Evolutionary conservation across 495 filamentous ascomycete species (phyloP), one percentile per base, ranked within the genome.

Genomic region (Hypomontagnella submonticulosa): DNA sequence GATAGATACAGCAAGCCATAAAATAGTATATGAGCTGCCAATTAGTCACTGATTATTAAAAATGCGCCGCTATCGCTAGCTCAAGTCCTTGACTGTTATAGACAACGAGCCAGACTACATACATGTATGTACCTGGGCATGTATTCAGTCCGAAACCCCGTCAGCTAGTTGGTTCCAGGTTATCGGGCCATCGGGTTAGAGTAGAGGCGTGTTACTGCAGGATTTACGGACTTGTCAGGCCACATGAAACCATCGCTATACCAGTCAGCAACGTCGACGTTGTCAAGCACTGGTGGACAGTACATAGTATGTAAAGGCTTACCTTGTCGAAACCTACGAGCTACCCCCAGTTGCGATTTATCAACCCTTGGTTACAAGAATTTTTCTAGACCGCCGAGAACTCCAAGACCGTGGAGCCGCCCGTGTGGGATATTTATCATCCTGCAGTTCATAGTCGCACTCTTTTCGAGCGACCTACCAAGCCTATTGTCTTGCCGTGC

Each of bases 41-140:
- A 44, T 69, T 69, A 69, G 66, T 69, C 48, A 69, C 16, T 16
- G 55, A 69, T 63, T 59, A 69, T 63, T 63, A 61, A 66, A n/a
- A 63, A 11, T 48, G 10, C 30, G 40, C 48, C 30, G 40, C 48
- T 51, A 59, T 55, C 13, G 38, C 27, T 50, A 40, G 41, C 30
- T 33, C 18, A 19, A 34, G 51, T 40, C 20, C 46, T 23, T 42
- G 12, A 30, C n/a, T 4, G 32, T 6, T 46, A 27, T 33, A 37
- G 33, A n/a, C 13, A 34, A 53, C 18, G 41, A 20, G 8, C 54
- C 42, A 34, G 33, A 15, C 27, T 41, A 32, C 46, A 41, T 15
- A 13, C 10, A 34, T 27, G 46, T 27, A 27, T 13, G 8, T 13
- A 11, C 32, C 32, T 5, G 5, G 11, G 32, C n/a, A 38, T 38